Evolutionary conservation across 495 filamentous ascomycete genomes (phyloP).

Genomic region (Letharia lupina): DNA sequence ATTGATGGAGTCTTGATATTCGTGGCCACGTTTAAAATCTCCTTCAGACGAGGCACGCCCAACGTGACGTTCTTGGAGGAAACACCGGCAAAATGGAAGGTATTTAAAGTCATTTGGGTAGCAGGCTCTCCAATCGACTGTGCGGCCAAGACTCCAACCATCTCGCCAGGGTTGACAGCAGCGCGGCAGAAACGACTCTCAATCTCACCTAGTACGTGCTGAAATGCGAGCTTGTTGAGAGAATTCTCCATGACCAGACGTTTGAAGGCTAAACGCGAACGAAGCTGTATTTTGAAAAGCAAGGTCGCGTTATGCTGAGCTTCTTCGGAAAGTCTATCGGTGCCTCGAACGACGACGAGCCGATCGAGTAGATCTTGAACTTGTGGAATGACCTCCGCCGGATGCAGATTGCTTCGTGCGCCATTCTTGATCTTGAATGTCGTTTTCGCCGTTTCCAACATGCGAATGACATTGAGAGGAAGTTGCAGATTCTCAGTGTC

Average conservation of each 20-base stretch:
- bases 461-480: constrained; percentile 81
- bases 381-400: constrained; percentile 76
- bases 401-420: constrained; percentile 78
- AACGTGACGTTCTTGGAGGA: constrained; percentile 99
- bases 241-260: constrained; percentile 74
- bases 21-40: constrained; percentile 93
- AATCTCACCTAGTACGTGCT: constrained; percentile 84
- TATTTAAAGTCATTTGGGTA: constrained; percentile 99
- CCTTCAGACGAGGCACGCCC: constrained; percentile 97
- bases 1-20: constrained; percentile 99
- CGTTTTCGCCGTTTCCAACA: constrained; percentile 80
- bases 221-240: constrained; percentile 85
- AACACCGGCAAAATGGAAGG: constrained; percentile 99
- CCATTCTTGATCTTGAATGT: constrained; percentile 84
- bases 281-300: constrained; percentile 83
- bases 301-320: constrained; percentile 81
- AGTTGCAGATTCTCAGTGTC: constrained; percentile 78
- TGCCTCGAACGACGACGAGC: constrained; percentile 74
- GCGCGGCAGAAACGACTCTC: constrained; percentile 77
- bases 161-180: constrained; percentile 82
- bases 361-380: constrained; percentile 68
- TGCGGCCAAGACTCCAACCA: constrained; percentile 96
- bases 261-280: constrained; percentile 86
- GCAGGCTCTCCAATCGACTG: constrained; percentile 98
- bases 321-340: constrained; percentile 72